Conservation (phyloP, 345 rosid species). For the Eucalyptus curtisii region DNA sequence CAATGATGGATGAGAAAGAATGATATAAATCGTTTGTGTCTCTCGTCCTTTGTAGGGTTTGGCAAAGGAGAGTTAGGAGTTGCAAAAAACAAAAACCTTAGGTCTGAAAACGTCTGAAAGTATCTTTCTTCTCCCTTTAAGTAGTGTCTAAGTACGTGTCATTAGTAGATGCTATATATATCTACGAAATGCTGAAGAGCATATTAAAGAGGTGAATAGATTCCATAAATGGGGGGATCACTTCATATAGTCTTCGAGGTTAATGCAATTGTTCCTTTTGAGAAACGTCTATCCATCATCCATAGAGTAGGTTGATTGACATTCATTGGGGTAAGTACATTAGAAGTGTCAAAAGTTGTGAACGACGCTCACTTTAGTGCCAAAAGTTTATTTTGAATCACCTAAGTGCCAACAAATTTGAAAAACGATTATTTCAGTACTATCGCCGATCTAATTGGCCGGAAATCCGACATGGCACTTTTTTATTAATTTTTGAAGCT, state of each 20-base stretch:
- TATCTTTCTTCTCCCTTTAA: not conserved
- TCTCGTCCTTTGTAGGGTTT: not conserved
- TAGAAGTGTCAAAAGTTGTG: no score
- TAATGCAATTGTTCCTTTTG: not conserved
- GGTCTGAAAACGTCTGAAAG: not conserved
- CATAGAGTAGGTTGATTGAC: not conserved
- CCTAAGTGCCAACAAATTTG: no score
- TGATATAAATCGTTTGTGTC: not conserved
- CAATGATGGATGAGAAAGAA: not conserved
- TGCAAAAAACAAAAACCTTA: not conserved
- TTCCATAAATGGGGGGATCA: not conserved
- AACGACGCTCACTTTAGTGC: no score
- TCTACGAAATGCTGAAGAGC: not conserved
- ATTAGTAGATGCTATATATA: not conserved
- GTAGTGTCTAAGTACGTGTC: not conserved
- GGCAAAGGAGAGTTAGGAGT: not conserved
- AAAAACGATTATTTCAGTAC: no score
- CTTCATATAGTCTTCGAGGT: not conserved
- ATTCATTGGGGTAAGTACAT: not conserved
- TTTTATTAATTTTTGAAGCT: no score
- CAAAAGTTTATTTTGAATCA: no score
- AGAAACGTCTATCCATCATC: not conserved
- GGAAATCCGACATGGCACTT: accelerated
- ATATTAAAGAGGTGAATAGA: not conserved
- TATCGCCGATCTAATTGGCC: accelerated